phyloP scores from a whole-genome alignment of 495 filamentous ascomycete genomes.

The Bacidia rubella region DNA sequence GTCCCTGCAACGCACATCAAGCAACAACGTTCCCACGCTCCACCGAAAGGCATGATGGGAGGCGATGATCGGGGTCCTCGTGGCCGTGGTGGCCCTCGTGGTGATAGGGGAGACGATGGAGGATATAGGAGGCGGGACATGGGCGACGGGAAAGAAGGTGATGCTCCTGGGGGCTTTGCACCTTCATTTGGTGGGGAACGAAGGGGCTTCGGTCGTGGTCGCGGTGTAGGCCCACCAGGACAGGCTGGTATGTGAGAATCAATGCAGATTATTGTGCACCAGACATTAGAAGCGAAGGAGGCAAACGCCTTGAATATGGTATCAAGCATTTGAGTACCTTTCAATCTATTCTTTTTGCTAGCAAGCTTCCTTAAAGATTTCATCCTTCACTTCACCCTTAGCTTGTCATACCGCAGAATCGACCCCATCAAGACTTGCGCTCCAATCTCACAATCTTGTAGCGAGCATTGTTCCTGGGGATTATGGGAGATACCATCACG shows the following conservation, averaged over 20 bases:
- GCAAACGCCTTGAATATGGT: background rate
- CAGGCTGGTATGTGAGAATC: conserved; percentile 26
- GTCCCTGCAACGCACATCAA: conserved; percentile 99
- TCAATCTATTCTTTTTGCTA: too few relatives aligned
- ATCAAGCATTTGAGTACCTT: too few relatives aligned
- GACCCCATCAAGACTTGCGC: conserved; percentile 49
- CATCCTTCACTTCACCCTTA: conserved; percentile 7
- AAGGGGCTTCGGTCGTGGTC: conserved; percentile 87
- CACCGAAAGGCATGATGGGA: conserved; percentile 95
- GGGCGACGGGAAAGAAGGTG: conserved; percentile 88
- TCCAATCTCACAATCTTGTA: conserved; percentile 49
- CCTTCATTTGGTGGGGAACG: conserved; percentile 63
- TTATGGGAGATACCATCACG: conserved; percentile 54
- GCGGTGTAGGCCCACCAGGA: conserved; percentile 60
- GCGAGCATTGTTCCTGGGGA: conserved; percentile 45
- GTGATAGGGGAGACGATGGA: conserved; percentile 69
- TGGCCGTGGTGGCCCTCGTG: conserved; percentile 46
- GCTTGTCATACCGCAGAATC: conserved; percentile 45
- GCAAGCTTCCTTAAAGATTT: background rate
- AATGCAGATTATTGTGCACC: too few relatives aligned
- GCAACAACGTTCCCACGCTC: conserved; percentile 97
- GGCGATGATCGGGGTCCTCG: conserved; percentile 71
- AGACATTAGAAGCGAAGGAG: too few relatives aligned
- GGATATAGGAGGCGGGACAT: conserved; percentile 82
- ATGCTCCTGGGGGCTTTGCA: conserved; percentile 86